These are phyloP conservation scores for Rostrohypoxylon terebratum DNA, from an alignment of 495 filamentous ascomycete species.

Conservation along the genomic window DNA sequence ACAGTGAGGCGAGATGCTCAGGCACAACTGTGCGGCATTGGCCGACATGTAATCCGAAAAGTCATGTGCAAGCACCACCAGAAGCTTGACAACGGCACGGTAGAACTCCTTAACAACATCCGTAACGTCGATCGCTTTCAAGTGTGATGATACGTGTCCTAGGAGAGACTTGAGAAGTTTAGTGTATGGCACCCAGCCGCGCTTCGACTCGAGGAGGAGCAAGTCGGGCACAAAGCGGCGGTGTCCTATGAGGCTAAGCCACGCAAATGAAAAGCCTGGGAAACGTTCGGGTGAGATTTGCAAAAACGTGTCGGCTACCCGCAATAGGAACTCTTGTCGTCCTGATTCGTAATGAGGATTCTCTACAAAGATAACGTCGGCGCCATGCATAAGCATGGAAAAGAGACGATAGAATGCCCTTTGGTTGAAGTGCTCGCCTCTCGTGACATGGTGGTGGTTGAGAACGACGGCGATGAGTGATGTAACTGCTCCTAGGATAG, in stretches of 20 bases:
- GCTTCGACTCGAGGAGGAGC: slow-evolving; percentile 73
- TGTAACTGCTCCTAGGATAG: slow-evolving; percentile 78
- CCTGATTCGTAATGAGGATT: slow-evolving; percentile 30
- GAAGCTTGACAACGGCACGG: slow-evolving; percentile 80
- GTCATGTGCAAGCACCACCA: slow-evolving; percentile 91
- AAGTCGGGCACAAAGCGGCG: slow-evolving; percentile 86
- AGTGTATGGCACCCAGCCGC: slow-evolving; percentile 80
- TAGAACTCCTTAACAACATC: slow-evolving; percentile 83
- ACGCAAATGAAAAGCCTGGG: slow-evolving; percentile 84
- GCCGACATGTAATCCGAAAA: slow-evolving; percentile 92
- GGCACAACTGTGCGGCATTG: slow-evolving; percentile 86
- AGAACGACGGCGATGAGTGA: slow-evolving; percentile 81
- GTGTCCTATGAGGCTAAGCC: slow-evolving; percentile 85
- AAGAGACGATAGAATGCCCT: slow-evolving; percentile 93
- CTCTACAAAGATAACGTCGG: slow-evolving; percentile 58
- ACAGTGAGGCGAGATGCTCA: slow-evolving; percentile 85
- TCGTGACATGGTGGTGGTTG: slow-evolving; percentile 84
- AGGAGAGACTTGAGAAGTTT: slow-evolving; percentile 81
- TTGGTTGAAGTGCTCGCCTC: slow-evolving; percentile 84
- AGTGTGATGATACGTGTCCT: slow-evolving; percentile 78
- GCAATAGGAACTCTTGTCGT: slow-evolving; percentile 75
- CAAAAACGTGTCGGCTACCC: slow-evolving; percentile 77
- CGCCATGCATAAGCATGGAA: slow-evolving; percentile 81
- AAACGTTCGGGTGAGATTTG: slow-evolving; percentile 80
- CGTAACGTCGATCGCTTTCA: slow-evolving; percentile 78